phyloP scores from a whole-genome alignment of 257 asterid species.

The Oldenlandia corymbosa region DNA sequence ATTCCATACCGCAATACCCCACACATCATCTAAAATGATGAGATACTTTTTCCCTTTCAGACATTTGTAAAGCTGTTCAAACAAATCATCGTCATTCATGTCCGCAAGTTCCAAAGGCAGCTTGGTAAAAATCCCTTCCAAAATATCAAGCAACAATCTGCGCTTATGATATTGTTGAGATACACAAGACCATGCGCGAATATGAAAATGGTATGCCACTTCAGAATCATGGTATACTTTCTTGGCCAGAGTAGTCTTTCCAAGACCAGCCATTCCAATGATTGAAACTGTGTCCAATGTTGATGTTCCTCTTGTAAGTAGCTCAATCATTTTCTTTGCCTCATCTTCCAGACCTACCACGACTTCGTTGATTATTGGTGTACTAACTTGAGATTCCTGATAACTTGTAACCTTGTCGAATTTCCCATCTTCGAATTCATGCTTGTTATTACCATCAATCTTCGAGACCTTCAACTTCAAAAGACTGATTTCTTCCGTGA shows the following conservation, averaged over 20 bases:
- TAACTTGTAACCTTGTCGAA: neutral
- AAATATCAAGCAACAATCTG: constrained; percentile 2
- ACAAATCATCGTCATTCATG: constrained; percentile 5
- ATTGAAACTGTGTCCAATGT: constrained; percentile 9
- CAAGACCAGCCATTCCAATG: constrained; percentile 19
- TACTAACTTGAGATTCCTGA: neutral
- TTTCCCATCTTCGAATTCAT: neutral
- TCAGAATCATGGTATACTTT: constrained; percentile 7
- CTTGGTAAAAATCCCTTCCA: neutral
- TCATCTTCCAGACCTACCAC: constrained; percentile 15
- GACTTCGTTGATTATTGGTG: constrained; percentile 7
- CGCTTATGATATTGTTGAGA: constrained; percentile 8
- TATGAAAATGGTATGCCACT: neutral
- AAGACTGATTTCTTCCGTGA: neutral
- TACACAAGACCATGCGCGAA: constrained; percentile 8
- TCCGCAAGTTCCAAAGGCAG: neutral
- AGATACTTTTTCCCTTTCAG: constrained; percentile 10
- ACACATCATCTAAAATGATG: constrained; percentile 15
- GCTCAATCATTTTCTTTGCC: neutral
- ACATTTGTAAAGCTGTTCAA: neutral
- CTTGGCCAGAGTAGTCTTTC: constrained; percentile 15
- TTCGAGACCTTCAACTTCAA: neutral
- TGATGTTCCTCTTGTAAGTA: neutral
- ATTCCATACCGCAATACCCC: constrained; percentile 11
- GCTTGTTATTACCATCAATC: neutral